Evolutionary conservation across 768 basidiomycete species (phyloP).

Genomic region (Boletus reticuloceps): DNA sequence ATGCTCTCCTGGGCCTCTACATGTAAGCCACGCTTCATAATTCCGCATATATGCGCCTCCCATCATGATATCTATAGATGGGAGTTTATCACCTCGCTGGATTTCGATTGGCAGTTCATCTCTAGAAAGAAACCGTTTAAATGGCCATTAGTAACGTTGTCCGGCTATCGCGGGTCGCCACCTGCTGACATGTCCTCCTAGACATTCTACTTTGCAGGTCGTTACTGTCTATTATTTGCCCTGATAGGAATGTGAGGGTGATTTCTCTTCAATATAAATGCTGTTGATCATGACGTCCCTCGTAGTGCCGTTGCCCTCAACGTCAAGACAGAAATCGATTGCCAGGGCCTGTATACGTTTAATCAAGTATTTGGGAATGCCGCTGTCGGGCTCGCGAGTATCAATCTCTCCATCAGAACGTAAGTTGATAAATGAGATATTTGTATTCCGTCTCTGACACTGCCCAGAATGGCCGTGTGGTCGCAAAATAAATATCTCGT

Average conservation of each 20-base stretch:
- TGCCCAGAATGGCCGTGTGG: slow-evolving; percentile 66
- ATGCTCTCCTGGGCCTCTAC: slow-evolving; percentile 57
- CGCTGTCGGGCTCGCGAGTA: slow-evolving; percentile 65
- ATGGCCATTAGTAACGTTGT: slow-evolving; percentile 59
- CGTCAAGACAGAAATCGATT: slow-evolving; percentile 57
- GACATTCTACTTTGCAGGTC: slow-evolving; percentile 69
- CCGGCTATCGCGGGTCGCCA: neutral
- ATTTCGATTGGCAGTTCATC: slow-evolving; percentile 65
- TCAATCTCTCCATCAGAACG: slow-evolving; percentile 70
- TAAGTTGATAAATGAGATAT: slow-evolving; percentile 31
- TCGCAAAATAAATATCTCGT: slow-evolving; percentile 54
- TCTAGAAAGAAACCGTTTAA: slow-evolving; percentile 54
- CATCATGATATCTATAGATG: slow-evolving; percentile 40
- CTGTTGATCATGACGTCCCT: neutral
- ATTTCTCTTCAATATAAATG: neutral
- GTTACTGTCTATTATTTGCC: slow-evolving; percentile 63
- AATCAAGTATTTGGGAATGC: slow-evolving; percentile 65
- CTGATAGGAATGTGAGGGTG: slow-evolving; percentile 64
- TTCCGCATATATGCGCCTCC: slow-evolving; percentile 7
- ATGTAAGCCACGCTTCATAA: slow-evolving; percentile 39
- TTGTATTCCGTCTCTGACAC: neutral
- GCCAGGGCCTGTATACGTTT: slow-evolving; percentile 68
- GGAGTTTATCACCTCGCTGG: slow-evolving; percentile 62
- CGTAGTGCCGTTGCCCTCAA: slow-evolving; percentile 56
- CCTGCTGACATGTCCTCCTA: slow-evolving; percentile 21